Evolutionary conservation across 768 basidiomycete genomes (phyloP).

Genomic region (Hericium alpestre): DNA sequence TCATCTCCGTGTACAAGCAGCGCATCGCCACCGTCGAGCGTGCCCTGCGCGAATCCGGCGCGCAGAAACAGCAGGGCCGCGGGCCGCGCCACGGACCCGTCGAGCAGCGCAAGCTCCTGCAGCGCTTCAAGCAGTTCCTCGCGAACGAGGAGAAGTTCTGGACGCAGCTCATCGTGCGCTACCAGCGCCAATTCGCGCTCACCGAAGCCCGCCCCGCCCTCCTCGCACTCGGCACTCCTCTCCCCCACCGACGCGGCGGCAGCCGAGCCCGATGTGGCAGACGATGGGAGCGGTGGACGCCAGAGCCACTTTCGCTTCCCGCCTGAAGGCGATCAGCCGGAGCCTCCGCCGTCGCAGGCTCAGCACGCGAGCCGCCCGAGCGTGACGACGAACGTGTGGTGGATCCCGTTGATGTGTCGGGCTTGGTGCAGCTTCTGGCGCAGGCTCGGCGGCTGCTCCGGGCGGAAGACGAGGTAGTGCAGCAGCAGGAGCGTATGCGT

Average conservation of each 20-base stretch:
- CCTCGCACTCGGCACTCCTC: conserved; percentile 43
- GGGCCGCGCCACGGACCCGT: conserved; percentile 48
- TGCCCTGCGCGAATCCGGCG: conserved; percentile 16
- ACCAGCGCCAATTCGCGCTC: conserved; percentile 64
- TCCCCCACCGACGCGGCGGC: conserved; percentile 22
- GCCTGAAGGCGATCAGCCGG: conserved; percentile 32
- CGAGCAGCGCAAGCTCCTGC: conserved; percentile 77
- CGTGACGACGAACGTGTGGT: conserved; percentile 65
- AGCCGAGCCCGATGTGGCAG: conserved; percentile 13
- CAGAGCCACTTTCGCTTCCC: conserved; percentile 55
- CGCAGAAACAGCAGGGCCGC: conserved; percentile 24
- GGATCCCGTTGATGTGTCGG: conserved; percentile 47
- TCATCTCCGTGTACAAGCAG: conserved; percentile 77
- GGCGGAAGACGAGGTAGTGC: conserved; percentile 49
- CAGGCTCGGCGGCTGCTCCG: conserved; percentile 34
- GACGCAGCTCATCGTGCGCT: conserved; percentile 64
- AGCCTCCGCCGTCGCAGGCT: conserved; percentile 27
- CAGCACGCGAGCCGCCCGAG: conserved; percentile 61
- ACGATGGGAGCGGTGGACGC: conserved; percentile 27
- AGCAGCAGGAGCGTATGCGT: conserved; percentile 49
- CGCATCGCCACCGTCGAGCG: conserved; percentile 54
- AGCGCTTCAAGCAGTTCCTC: conserved; percentile 84
- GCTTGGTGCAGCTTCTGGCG: conserved; percentile 49
- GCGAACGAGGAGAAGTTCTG: conserved; percentile 89
- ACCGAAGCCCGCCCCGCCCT: conserved; percentile 52